phyloP scores from a whole-genome alignment of 2,329 filamentous ascomycete species.

The Colletotrichum spaethianum region DNA sequence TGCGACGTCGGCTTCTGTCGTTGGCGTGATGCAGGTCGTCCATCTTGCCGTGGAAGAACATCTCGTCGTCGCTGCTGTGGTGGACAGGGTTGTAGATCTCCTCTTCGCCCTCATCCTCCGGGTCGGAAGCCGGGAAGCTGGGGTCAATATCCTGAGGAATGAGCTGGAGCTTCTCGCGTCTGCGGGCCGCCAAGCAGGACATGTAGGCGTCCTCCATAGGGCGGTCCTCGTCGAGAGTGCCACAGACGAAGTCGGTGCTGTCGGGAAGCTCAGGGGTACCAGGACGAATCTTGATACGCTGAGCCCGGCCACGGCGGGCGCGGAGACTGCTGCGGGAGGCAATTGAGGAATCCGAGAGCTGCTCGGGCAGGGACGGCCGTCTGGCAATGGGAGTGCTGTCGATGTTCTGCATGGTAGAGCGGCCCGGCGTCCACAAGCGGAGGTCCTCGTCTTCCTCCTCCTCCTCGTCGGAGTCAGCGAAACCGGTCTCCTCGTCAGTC shows the following conservation, averaged over 20 bases:
- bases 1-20: conserved; percentile 63
- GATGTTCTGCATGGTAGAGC: conserved; percentile 56
- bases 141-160: conserved; percentile 98
- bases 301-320: conserved; percentile 50
- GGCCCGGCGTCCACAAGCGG: conserved; percentile 68
- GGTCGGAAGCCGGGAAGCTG: conserved; percentile 95
- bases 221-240: conserved; percentile 94
- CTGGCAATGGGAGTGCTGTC: conserved; percentile 54
- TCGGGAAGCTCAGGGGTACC: conserved; percentile 89
- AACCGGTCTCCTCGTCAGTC: conserved; percentile 79
- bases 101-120: conserved; percentile 86
- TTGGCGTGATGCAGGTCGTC: conserved; percentile 75
- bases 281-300: conserved; percentile 71
- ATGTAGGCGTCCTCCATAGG: conserved; percentile 95
- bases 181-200: conserved; percentile 84
- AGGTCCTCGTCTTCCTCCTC: conserved; percentile 78
- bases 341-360: conserved; percentile 74
- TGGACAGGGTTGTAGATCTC: conserved; percentile 71
- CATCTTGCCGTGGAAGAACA: conserved; percentile 81
- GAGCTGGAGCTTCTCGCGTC: conserved; percentile 83
- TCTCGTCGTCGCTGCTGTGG: conserved; percentile 78
- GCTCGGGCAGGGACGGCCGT: conserved; percentile 58
- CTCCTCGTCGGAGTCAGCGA: conserved; percentile 78
- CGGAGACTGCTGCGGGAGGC: conserved; percentile 59
- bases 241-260: conserved; percentile 99